phyloP scores from a whole-genome alignment of 2,329 filamentous ascomycete species.

The Chaetomium strumarium region DNA sequence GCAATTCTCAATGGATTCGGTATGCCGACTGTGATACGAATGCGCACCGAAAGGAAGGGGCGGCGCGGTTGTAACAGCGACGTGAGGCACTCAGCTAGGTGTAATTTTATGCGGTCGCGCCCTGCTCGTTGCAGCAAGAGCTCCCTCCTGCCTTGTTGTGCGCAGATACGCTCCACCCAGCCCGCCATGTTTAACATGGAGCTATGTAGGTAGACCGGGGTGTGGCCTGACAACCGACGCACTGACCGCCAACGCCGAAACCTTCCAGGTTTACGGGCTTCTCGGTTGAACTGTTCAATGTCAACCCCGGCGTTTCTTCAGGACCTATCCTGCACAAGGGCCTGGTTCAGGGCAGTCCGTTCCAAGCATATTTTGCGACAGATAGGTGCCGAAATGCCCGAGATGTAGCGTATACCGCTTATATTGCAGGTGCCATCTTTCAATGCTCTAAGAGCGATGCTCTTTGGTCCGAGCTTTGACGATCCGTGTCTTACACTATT shows the following conservation, averaged over 20 bases:
- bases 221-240: not conserved
- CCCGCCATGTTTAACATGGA: not conserved
- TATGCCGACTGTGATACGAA: not conserved
- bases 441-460: too few relatives aligned
- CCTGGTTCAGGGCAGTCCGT: too few relatives aligned
- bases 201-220: not conserved
- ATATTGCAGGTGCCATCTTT: too few relatives aligned
- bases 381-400: too few relatives aligned
- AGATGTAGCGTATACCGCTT: too few relatives aligned
- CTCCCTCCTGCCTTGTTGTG: constrained; percentile 7
- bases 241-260: not conserved
- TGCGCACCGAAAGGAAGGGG: not conserved
- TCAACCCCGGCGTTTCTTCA: too few relatives aligned
- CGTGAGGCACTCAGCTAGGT: not conserved
- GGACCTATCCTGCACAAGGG: too few relatives aligned
- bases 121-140: constrained; percentile 4
- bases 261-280: too few relatives aligned
- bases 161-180: constrained; percentile 10
- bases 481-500: too few relatives aligned
- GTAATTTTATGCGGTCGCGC: constrained; percentile 9
- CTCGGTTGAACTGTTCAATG: too few relatives aligned
- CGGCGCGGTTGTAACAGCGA: not conserved
- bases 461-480: too few relatives aligned
- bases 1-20: not conserved
- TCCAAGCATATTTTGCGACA: too few relatives aligned